Percentiles rank a stretch among this genome's conserved stretches.
Conservation (phyloP, 1,139 yeast genomes). For the Scheffersomyces lignicola region DNA sequence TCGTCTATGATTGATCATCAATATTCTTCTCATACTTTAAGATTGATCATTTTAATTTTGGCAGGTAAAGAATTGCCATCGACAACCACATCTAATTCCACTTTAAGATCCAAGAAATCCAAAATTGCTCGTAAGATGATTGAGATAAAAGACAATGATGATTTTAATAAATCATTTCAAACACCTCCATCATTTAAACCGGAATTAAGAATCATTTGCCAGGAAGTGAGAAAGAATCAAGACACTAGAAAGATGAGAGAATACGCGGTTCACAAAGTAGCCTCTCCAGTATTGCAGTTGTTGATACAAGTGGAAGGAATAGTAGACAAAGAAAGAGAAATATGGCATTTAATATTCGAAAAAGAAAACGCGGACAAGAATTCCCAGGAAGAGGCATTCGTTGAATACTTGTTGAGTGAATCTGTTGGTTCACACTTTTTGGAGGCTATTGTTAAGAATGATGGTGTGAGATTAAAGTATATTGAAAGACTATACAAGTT, state of each 20-base stretch:
- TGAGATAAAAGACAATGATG: conserved; percentile 76
- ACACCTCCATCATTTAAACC: conserved; percentile 71
- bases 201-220: conserved; percentile 51
- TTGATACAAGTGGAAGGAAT: conserved; percentile 81
- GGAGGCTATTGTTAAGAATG: conserved; percentile 63
- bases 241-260: conserved; percentile 59
- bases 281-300: conserved; percentile 86
- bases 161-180: conserved; percentile 65
- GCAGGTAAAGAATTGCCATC: conserved; percentile 85
- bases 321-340: conserved; percentile 65
- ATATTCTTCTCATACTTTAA: conserved; percentile 85
- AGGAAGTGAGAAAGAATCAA: conserved; percentile 37
- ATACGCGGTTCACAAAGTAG: conserved; percentile 72
- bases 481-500: conserved; percentile 67
- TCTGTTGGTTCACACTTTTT: conserved; percentile 91
- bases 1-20: conserved; percentile 65
- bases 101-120: conserved; percentile 81
- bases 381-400: conserved; percentile 72
- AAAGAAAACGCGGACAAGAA: conserved; percentile 49
- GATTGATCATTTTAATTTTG: conserved; percentile 68
- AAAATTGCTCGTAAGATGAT: conserved; percentile 92
- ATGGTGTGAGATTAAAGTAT: conserved; percentile 64
- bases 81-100: conserved; percentile 67
- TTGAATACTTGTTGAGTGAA: conserved; percentile 81
- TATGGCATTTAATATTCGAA: conserved; percentile 60